Conservation (phyloP, 2,329 filamentous ascomycete species). For the Fusarium sp. region DNA sequence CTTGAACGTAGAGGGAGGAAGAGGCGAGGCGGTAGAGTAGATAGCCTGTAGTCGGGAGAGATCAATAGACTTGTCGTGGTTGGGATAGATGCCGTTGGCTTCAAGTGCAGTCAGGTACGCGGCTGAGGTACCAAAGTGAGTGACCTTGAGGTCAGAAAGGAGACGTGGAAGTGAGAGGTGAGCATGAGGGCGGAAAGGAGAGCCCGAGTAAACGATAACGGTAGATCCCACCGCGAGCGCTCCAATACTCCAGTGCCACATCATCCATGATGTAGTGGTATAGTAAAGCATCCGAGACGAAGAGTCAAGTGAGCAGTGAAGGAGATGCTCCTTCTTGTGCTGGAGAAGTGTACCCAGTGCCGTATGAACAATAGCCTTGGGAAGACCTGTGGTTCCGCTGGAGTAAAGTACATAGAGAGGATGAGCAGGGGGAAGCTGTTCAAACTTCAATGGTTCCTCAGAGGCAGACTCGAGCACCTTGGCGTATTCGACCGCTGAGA, state of each 20-base stretch:
- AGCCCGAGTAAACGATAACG: constrained; percentile 91
- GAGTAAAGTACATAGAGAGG: constrained; percentile 96
- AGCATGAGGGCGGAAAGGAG: constrained; percentile 85
- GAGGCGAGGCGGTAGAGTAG: constrained; percentile 92
- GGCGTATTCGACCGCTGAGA: constrained; percentile 62
- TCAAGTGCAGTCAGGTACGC: constrained; percentile 95
- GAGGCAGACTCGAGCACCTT: constrained; percentile 61
- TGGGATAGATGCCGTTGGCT: constrained; percentile 77
- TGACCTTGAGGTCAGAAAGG: constrained; percentile 85
- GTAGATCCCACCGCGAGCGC: constrained; percentile 87
- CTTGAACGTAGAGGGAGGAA: constrained; percentile 92
- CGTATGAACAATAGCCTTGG: constrained; percentile 96
- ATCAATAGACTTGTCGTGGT: constrained; percentile 66
- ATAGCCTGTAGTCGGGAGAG: constrained; percentile 82
- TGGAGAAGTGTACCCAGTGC: constrained; percentile 91
- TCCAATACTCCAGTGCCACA: constrained; percentile 98
- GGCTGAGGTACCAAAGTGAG: constrained; percentile 94
- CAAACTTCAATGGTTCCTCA: constrained; percentile 72
- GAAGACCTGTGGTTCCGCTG: constrained; percentile 87
- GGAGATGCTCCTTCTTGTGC: constrained; percentile 95
- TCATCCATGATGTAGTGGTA: constrained; percentile 98
- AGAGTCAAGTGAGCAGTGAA: constrained; percentile 86
- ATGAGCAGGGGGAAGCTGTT: constrained; percentile 85
- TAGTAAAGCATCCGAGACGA: constrained; percentile 89
- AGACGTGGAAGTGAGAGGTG: constrained; percentile 87